Percentiles rank a stretch among this genome's conserved stretches.
Conservation (phyloP, 805 yeast species). For the Kuraishia capsulata region DNA sequence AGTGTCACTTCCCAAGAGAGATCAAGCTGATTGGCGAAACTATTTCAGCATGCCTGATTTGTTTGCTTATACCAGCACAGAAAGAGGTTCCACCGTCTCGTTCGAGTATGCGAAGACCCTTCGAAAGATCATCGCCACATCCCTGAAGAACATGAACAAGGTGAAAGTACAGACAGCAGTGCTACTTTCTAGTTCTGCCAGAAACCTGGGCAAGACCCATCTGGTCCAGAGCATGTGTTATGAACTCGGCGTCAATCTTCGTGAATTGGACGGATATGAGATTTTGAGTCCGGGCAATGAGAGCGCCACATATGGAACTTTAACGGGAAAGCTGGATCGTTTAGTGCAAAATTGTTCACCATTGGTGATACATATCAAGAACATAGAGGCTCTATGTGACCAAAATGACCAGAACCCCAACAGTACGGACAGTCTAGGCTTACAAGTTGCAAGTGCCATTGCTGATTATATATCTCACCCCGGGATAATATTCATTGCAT, state of each 20-base stretch:
- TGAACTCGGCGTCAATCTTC: conserved; percentile 55
- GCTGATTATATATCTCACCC: conserved; percentile 40
- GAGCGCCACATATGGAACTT: conserved; percentile 66
- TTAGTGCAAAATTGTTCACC: conserved; percentile 34
- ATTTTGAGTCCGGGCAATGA: conserved; percentile 63
- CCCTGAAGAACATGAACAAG: conserved; percentile 22
- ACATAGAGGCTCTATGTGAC: conserved; percentile 67
- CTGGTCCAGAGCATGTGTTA: conserved; percentile 45
- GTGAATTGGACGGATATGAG: conserved; percentile 64
- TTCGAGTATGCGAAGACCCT: conserved; percentile 45
- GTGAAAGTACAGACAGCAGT: conserved; percentile 49
- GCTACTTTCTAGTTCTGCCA: conserved; percentile 54
- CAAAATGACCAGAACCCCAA: conserved; percentile 51
- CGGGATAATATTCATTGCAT: conserved; percentile 49
- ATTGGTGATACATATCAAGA: conserved; percentile 52
- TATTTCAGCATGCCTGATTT: conserved; percentile 8
- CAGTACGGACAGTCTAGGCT: conserved; percentile 32
- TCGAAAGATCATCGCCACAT: conserved; percentile 45
- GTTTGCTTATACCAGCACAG: conserved; percentile 9
- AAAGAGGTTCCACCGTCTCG: conserved; percentile 8
- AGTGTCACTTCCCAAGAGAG: conserved; percentile 21
- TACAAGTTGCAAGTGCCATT: conserved; percentile 50
- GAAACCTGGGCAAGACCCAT: conserved; percentile 76
- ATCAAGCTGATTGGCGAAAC: conserved; percentile 4
- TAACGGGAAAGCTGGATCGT: conserved; percentile 70